Percentiles rank a stretch among this genome's conserved stretches.
These are phyloP conservation scores for Cystoderma amianthinum DNA, from an alignment of 768 basidiomycete species.

Conservation along the genomic window DNA sequence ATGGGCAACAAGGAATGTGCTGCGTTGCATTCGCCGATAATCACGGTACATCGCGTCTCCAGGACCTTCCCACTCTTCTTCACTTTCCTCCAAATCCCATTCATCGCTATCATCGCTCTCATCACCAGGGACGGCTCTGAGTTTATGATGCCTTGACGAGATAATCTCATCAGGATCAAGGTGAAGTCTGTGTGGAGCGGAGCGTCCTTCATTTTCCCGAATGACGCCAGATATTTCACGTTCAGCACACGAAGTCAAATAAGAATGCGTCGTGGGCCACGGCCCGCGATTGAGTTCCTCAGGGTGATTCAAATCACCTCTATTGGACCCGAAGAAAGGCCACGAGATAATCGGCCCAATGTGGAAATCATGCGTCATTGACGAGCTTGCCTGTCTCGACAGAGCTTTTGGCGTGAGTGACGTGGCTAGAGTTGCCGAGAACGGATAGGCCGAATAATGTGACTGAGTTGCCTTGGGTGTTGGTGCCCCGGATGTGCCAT, in stretches of 20 bases:
- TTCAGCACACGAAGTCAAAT: slow-evolving; percentile 57
- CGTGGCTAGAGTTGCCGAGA: slow-evolving; percentile 31
- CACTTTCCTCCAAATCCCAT: slow-evolving; percentile 74
- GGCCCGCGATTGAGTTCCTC: slow-evolving; percentile 76
- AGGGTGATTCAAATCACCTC: slow-evolving; percentile 65
- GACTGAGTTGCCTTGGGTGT: slow-evolving; percentile 36
- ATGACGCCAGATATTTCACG: slow-evolving; percentile 74
- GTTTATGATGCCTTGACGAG: slow-evolving; percentile 62
- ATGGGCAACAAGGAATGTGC: slow-evolving; percentile 73
- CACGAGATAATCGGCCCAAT: slow-evolving; percentile 83
- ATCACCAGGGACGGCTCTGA: slow-evolving; percentile 64
- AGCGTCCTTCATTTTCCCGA: slow-evolving; percentile 70
- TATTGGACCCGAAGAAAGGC: slow-evolving; percentile 85
- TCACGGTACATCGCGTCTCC: slow-evolving; percentile 78
- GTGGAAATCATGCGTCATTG: slow-evolving; percentile 32
- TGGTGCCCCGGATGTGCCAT: slow-evolving; percentile 25
- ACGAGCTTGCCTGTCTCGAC: slow-evolving; percentile 11
- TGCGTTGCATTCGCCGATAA: slow-evolving; percentile 75
- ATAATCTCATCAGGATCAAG: slow-evolving; percentile 75
- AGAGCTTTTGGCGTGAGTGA: slow-evolving; percentile 17
- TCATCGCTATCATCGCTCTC: slow-evolving; percentile 74
- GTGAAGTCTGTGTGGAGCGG: slow-evolving; percentile 71
- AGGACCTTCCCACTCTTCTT: slow-evolving; percentile 74
- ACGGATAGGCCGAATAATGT: slow-evolving; percentile 35
- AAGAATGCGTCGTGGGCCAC: slow-evolving; percentile 54